A percentile compares a stretch with the other conserved stretches of the same genome.
Evolutionary conservation across 2,329 filamentous ascomycete species (phyloP).

Genomic region (Albifimbria verrucaria): DNA sequence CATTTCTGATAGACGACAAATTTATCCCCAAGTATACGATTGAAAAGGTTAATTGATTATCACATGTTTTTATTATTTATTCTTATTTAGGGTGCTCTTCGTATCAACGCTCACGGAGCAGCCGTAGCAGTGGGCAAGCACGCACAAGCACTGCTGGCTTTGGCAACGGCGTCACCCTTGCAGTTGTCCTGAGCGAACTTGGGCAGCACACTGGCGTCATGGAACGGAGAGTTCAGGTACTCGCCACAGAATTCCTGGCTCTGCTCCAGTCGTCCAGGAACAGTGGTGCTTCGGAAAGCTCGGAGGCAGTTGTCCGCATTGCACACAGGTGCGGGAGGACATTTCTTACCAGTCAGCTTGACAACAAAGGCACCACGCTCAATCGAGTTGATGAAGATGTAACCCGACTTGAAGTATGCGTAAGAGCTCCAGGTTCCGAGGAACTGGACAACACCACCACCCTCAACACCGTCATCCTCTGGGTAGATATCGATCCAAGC

Average conservation of each 20-base stretch:
- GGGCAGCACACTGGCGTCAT: background rate
- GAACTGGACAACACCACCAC: background rate
- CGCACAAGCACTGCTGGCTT: background rate
- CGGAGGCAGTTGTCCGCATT: background rate
- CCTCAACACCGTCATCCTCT: constrained; percentile 33
- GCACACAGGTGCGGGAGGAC: background rate
- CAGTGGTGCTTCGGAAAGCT: background rate
- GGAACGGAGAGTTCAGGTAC: background rate
- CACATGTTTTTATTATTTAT: background rate
- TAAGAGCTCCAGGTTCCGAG: constrained; percentile 1
- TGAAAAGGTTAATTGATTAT: background rate
- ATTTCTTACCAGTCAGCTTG: constrained; percentile 1
- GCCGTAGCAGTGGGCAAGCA: background rate
- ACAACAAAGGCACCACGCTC: constrained; percentile 2
- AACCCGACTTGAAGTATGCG: background rate
- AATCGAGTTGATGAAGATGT: constrained; percentile 1
- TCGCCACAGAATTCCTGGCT: background rate
- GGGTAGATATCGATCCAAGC: constrained; percentile 46
- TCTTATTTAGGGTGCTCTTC: background rate
- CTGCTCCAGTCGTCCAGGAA: background rate
- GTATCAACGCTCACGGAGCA: background rate
- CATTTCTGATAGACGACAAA: too few relatives aligned
- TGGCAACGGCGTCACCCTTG: background rate
- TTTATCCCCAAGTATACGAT: too few relatives aligned
- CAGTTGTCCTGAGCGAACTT: background rate